phyloP scores from a whole-genome alignment of 139 green algal species.

The Chlamydomonas sphaeroides region DNA sequence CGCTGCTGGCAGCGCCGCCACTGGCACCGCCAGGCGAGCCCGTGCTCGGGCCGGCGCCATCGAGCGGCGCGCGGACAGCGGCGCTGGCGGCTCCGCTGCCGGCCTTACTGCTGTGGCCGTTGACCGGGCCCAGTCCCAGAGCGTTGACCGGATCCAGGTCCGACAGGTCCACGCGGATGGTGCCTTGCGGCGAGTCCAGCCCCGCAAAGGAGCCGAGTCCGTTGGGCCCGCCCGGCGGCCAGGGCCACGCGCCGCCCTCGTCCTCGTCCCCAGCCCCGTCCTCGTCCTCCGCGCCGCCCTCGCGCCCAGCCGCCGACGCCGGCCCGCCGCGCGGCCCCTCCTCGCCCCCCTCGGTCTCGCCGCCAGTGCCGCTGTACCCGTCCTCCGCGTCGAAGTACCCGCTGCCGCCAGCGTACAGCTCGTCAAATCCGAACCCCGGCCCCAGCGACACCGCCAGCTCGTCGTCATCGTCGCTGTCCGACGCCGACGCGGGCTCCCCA shows the following conservation, averaged over 20 bases:
- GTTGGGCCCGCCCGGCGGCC: background rate
- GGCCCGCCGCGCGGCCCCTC: no score
- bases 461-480: no score
- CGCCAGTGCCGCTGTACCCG: no score
- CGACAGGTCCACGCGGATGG: background rate
- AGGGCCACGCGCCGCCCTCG: no score
- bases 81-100: background rate
- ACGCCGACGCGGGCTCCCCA: background rate
- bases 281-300: no score
- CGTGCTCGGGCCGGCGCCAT: background rate
- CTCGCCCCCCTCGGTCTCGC: no score
- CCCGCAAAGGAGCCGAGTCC: background rate
- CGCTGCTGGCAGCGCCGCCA: background rate
- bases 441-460: no score
- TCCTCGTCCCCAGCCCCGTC: background rate
- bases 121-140: background rate
- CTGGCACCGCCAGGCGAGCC: background rate
- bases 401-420: no score
- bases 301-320: no score
- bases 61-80: background rate
- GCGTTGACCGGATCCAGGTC: slow-evolving; percentile 11
- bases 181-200: background rate
- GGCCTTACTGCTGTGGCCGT: background rate
- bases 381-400: no score
- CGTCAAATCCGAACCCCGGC: no score